phyloP scores from a whole-genome alignment of 805 yeast genomes.

The Clavispora asparagi region DNA sequence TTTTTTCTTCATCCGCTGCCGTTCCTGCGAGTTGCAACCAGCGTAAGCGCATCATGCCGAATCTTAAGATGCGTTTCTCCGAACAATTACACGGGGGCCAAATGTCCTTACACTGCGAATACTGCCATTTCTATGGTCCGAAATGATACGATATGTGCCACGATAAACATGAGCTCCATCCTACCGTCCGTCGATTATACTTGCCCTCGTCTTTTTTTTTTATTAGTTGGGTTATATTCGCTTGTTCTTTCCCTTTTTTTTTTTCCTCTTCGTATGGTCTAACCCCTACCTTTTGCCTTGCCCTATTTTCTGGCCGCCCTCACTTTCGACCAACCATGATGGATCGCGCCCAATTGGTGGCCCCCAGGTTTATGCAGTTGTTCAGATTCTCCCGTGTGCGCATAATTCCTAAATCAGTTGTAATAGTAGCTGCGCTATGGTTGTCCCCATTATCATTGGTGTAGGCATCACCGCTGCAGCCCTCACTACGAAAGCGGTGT shows the following conservation, averaged over 20 bases:
- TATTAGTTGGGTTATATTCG: too few species aligned
- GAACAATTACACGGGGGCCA: background rate
- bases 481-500: conserved; percentile 10
- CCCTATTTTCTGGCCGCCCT: too few species aligned
- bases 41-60: background rate
- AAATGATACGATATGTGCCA: too few species aligned
- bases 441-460: conserved; percentile 16
- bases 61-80: background rate
- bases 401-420: background rate
- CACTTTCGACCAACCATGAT: too few species aligned
- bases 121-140: background rate
- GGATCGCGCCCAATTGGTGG: too few species aligned
- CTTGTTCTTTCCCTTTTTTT: too few species aligned
- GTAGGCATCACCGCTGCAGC: conserved; percentile 15
- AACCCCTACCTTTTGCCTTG: too few species aligned
- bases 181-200: too few species aligned
- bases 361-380: background rate
- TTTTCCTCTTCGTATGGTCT: too few species aligned
- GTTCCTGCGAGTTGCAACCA: background rate
- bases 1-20: background rate
- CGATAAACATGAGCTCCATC: too few species aligned
- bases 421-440: conserved; percentile 3
- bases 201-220: too few species aligned
- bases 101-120: background rate
- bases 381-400: background rate